Percentiles rank a stretch among this genome's conserved stretches.
Evolutionary conservation across 352 stramenopile genomes (phyloP).

Genomic region (Pythium dissimile): DNA sequence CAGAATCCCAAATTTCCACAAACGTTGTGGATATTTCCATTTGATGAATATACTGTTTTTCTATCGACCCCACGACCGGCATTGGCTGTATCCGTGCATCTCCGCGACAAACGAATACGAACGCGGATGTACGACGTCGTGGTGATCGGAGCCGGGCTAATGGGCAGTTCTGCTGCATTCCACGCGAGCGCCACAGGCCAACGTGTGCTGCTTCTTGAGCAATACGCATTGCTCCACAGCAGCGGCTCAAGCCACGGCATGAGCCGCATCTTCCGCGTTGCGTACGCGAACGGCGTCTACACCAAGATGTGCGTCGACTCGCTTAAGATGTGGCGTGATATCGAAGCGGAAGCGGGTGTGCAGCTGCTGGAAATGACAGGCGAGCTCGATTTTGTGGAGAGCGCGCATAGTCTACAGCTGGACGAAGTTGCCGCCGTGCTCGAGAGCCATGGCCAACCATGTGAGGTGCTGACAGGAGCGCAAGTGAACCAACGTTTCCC

Average conservation of each 20-base stretch:
- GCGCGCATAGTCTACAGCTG: conserved; percentile 14
- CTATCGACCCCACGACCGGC: too few species aligned
- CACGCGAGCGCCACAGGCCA: conserved; percentile 37
- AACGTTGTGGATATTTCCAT: too few species aligned
- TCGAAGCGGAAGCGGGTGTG: conserved; percentile 34
- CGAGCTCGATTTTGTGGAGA: conserved; percentile 46
- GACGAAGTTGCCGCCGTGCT: conserved; percentile 20
- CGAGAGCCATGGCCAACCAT: conserved; percentile 7
- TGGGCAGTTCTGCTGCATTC: conserved; percentile 66
- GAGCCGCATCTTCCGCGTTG: conserved; percentile 80
- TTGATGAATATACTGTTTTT: too few species aligned
- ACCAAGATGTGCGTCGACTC: conserved; percentile 62
- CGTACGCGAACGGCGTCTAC: conserved; percentile 71
- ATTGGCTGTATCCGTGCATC: too few species aligned
- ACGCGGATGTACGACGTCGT: conserved; percentile 52
- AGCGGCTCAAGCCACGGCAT: conserved; percentile 72
- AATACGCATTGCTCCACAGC: conserved; percentile 57
- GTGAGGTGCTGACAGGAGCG: conserved; percentile 36
- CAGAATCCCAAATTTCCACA: too few species aligned
- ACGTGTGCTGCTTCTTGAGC: conserved; percentile 69
- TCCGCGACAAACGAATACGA: too few species aligned
- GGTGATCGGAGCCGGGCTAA: conserved; percentile 55
- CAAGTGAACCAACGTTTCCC: conserved; percentile 53
- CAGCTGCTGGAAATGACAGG: conserved; percentile 59
- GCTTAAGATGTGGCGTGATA: conserved; percentile 51